These are phyloP conservation scores for Chrysoporthe cubensis DNA, from an alignment of 2,329 filamentous ascomycete genomes.

Conservation along the genomic window DNA sequence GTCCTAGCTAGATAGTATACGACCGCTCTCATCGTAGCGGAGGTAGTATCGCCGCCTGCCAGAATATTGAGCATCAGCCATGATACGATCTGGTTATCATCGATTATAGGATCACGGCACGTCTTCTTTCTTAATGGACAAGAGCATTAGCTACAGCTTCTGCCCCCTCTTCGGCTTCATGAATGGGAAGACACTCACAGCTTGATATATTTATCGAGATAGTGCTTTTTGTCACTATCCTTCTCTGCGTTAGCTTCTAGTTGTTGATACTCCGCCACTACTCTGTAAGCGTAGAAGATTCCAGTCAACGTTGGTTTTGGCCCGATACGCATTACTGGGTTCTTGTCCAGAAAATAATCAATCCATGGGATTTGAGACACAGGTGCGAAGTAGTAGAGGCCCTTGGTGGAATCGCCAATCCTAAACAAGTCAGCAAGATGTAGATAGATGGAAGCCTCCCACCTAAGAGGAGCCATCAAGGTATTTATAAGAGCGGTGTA, in stretches of 20 bases:
- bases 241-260: not conserved
- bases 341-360: slow-evolving; percentile 37
- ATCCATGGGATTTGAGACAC: slow-evolving; percentile 37
- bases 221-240: not conserved
- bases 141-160: not conserved
- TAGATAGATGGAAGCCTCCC: too few relatives aligned
- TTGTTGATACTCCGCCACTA: slow-evolving; percentile 13
- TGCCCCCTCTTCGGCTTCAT: not conserved
- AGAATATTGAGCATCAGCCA: slow-evolving; percentile 42
- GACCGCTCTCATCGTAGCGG: slow-evolving; percentile 40
- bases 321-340: slow-evolving; percentile 35
- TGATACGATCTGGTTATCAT: slow-evolving; percentile 42
- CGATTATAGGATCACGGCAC: slow-evolving; percentile 32
- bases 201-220: slow-evolving; percentile 14
- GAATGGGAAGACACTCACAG: not conserved
- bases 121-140: not conserved
- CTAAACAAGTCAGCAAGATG: not conserved
- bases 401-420: slow-evolving; percentile 26
- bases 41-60: slow-evolving; percentile 44
- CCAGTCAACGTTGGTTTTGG: slow-evolving; percentile 23
- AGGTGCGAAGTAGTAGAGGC: slow-evolving; percentile 38
- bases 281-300: slow-evolving; percentile 10
- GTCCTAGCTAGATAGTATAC: slow-evolving; percentile 38
- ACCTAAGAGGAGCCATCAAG: too few relatives aligned
- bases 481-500: too few relatives aligned